These are phyloP conservation scores for Russula foetens DNA, from an alignment of 768 basidiomycete genomes.

Conservation along the genomic window DNA sequence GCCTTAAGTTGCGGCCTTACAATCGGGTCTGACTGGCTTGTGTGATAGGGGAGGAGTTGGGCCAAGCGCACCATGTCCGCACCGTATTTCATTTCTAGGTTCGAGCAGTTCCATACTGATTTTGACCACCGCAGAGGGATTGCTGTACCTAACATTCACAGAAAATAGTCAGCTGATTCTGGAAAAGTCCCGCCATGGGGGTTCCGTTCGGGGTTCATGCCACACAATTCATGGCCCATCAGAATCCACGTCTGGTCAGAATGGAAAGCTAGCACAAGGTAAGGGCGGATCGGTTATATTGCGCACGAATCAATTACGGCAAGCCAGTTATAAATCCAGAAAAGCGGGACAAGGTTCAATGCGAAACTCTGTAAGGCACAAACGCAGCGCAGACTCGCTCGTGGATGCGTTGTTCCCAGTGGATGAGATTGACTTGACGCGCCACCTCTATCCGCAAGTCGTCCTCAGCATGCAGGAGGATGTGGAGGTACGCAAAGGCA, in stretches of 20 bases:
- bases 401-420: conserved; percentile 70
- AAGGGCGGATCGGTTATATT: background rate
- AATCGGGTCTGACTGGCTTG: background rate
- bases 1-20: background rate
- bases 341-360: background rate
- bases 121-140: background rate
- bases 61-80: background rate
- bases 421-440: conserved; percentile 66
- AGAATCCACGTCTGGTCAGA: background rate
- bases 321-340: background rate
- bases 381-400: conserved; percentile 46
- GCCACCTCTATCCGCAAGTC: conserved; percentile 55
- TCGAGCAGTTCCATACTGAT: background rate
- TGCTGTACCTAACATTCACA: background rate
- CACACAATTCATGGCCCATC: background rate
- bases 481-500: conserved; percentile 73
- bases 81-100: background rate
- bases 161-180: background rate
- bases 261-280: background rate
- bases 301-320: background rate
- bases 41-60: background rate
- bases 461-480: conserved; percentile 40
- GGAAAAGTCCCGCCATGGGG: background rate
- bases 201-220: background rate
- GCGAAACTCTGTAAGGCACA: background rate